Percentiles rank a stretch among this genome's conserved stretches.
Evolutionary conservation across 2,329 filamentous ascomycete species (phyloP).

Genomic region (Sordariomycetes sp.): DNA sequence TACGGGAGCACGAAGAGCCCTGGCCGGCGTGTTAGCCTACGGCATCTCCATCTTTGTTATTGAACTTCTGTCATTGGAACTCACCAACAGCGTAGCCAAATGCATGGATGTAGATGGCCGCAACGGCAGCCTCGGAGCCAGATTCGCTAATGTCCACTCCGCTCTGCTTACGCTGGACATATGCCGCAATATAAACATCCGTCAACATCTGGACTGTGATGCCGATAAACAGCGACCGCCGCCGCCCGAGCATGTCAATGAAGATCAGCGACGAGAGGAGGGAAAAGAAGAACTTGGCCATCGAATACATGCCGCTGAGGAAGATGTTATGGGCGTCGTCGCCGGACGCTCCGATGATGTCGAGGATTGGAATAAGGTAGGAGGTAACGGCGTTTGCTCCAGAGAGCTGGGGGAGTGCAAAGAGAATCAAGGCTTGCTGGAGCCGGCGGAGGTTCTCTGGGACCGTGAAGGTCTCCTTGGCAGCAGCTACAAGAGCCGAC

Average conservation of each 20-base stretch:
- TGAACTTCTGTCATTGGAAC: too few species aligned
- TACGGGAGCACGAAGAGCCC: constrained; percentile 26
- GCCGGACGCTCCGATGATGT: neutral
- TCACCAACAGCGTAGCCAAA: too few species aligned
- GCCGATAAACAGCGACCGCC: constrained; percentile 23
- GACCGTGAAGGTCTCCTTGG: too few species aligned
- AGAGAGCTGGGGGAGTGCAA: too few species aligned
- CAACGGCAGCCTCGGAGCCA: constrained; percentile 12
- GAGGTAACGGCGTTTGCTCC: constrained; percentile 4
- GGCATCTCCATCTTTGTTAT: too few species aligned
- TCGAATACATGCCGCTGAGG: constrained; percentile 27
- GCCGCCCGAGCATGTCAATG: constrained; percentile 29
- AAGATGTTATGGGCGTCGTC: constrained; percentile 17
- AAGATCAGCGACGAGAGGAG: constrained; percentile 31
- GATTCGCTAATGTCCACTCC: constrained; percentile 25
- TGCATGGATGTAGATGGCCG: too few species aligned
- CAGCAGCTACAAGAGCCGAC: too few species aligned
- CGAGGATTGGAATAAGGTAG: too few species aligned
- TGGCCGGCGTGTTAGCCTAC: constrained; percentile 26
- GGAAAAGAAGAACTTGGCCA: constrained; percentile 29
- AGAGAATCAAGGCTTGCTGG: too few species aligned
- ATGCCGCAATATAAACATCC: constrained; percentile 28
- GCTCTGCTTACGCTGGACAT: too few species aligned
- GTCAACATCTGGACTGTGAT: constrained; percentile 25
- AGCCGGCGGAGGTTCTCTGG: too few species aligned